Evolutionary conservation across 1,284 basidiomycete genomes (phyloP).

Genomic region (Microbotryum saponariae): DNA sequence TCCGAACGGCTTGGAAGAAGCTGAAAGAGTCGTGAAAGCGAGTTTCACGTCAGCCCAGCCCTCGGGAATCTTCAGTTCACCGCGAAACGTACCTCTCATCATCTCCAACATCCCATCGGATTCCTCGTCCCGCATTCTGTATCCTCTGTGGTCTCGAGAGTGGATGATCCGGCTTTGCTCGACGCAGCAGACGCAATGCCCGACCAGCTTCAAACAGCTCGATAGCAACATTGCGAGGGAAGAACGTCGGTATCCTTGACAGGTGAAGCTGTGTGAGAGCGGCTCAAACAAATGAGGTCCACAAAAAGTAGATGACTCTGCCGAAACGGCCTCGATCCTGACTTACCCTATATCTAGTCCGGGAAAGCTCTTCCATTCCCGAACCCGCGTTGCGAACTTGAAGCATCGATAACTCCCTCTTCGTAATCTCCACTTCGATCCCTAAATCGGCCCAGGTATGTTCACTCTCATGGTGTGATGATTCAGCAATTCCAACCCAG

Average conservation of each 20-base stretch:
- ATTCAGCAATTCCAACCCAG: background rate
- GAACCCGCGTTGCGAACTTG: background rate
- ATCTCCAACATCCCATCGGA: conserved; percentile 5
- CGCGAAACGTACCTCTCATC: background rate
- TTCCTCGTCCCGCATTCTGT: background rate
- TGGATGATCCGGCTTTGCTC: conserved; percentile 3
- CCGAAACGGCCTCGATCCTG: too few relatives aligned
- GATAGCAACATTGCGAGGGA: conserved; percentile 1
- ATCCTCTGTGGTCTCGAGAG: background rate
- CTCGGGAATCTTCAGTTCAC: too few relatives aligned
- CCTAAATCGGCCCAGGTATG: background rate
- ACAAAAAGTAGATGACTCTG: too few relatives aligned
- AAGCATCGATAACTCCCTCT: background rate
- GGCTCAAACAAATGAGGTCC: background rate
- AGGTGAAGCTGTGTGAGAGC: background rate
- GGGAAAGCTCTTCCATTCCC: background rate
- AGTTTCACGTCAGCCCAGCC: too few relatives aligned
- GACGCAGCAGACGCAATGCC: conserved; percentile 1
- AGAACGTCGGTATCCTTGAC: background rate
- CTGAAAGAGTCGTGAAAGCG: too few relatives aligned
- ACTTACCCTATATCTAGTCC: background rate
- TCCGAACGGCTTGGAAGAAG: too few relatives aligned
- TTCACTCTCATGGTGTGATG: background rate
- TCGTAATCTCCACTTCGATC: background rate
- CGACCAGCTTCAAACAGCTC: conserved; percentile 13